Evolutionary conservation across 148 eudicot genomes (phyloP).

Genomic region (Camellia granthamiana): DNA sequence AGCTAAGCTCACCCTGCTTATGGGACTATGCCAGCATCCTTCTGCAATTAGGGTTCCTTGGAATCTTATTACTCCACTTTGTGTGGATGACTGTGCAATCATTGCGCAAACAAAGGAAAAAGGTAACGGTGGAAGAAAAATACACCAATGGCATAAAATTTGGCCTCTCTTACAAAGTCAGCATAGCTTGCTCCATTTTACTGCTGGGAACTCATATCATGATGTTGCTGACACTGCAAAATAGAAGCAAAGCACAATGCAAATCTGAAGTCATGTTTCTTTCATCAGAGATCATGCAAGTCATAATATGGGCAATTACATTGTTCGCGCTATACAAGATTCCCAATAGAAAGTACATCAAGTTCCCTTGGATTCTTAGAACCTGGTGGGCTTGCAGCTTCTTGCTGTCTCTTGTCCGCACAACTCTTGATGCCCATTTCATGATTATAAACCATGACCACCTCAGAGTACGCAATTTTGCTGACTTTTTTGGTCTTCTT

Average conservation of each 20-base stretch:
- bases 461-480: conserved; percentile 36
- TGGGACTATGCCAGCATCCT: conserved; percentile 58
- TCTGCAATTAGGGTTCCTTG: conserved; percentile 57
- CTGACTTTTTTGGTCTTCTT: conserved; percentile 41
- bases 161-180: conserved; percentile 41
- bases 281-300: conserved; percentile 51
- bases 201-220: conserved; percentile 46
- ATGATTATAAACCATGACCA: conserved; percentile 31
- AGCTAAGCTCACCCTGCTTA: conserved; percentile 51
- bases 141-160: conserved; percentile 25
- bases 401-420: conserved; percentile 44
- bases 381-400: conserved; percentile 79
- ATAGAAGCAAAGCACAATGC: conserved; percentile 34
- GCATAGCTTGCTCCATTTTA: conserved; percentile 49
- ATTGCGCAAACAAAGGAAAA: conserved; percentile 36
- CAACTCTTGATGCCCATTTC: conserved; percentile 39
- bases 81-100: conserved; percentile 32
- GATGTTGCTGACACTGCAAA: conserved; percentile 34
- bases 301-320: conserved; percentile 51
- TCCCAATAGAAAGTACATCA: conserved; percentile 18
- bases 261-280: conserved; percentile 31
- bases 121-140: conserved; percentile 27
- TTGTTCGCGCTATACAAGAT: conserved; percentile 37
- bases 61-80: conserved; percentile 38
- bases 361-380: conserved; percentile 65